Conservation (phyloP, 371 early-diverging fungal genomes). For the Mortierella sp. region DNA sequence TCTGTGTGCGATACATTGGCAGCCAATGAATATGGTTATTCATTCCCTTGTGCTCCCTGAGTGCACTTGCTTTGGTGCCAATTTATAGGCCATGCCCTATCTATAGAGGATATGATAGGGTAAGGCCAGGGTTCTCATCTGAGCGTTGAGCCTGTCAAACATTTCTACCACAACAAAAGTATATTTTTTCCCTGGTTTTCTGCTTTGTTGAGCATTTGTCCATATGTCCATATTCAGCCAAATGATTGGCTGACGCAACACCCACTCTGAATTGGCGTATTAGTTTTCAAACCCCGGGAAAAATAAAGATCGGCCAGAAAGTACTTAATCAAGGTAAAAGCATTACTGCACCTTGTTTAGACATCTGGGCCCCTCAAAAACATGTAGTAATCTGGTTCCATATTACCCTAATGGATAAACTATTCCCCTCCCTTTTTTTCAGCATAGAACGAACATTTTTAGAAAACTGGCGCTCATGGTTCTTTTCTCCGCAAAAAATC, state of each 20-base stretch:
- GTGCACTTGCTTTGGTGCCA: background rate
- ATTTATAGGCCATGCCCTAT: constrained; percentile 25
- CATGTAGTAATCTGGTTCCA: too few relatives aligned
- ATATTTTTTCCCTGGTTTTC: background rate
- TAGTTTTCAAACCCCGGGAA: background rate
- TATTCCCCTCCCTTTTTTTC: too few relatives aligned
- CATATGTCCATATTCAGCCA: background rate
- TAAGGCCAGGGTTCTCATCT: constrained; percentile 18
- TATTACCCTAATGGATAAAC: too few relatives aligned
- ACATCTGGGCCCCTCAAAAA: too few relatives aligned
- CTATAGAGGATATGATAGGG: constrained; percentile 36
- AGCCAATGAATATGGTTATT: constrained; percentile 23
- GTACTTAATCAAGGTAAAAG: too few relatives aligned
- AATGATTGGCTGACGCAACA: background rate
- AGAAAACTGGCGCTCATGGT: too few relatives aligned
- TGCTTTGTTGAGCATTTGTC: background rate
- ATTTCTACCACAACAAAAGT: constrained; percentile 1
- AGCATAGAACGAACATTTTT: too few relatives aligned
- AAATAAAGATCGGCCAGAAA: background rate
- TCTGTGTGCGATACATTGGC: background rate
- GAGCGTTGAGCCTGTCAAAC: constrained; percentile 21
- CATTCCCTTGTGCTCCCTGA: constrained; percentile 43
- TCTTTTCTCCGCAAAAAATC: too few relatives aligned
- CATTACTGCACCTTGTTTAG: too few relatives aligned
- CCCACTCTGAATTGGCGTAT: background rate